Conservation (phyloP, 768 basidiomycete species). For the Trametes sanguinea region DNA sequence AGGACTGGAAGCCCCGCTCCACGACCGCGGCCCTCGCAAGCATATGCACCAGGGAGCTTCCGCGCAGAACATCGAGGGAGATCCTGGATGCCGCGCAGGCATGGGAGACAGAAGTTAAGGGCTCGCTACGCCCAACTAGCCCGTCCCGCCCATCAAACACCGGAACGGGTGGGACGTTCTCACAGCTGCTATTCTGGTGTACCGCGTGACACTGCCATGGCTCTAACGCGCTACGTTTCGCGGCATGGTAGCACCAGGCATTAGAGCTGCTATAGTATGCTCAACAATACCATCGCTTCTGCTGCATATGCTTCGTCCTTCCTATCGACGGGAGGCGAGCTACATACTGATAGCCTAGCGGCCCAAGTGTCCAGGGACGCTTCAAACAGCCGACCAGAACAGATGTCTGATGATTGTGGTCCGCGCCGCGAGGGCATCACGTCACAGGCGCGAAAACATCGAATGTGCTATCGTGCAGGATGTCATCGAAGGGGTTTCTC, state of each 20-base stretch:
- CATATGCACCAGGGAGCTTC: constrained; percentile 10
- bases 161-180: constrained; percentile 10
- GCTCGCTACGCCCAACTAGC: constrained; percentile 1
- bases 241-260: not conserved
- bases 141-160: constrained; percentile 17
- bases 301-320: too few species aligned
- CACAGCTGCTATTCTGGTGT: constrained; percentile 6
- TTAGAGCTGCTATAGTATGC: too few species aligned
- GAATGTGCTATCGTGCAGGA: not conserved
- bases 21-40: constrained; percentile 6
- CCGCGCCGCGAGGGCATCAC: not conserved
- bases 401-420: not conserved
- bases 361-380: not conserved
- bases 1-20: constrained; percentile 11
- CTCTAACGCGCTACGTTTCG: not conserved
- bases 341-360: not conserved
- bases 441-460: not conserved
- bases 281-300: too few species aligned
- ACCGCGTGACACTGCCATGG: not conserved
- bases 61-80: constrained; percentile 6
- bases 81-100: constrained; percentile 9
- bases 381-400: not conserved
- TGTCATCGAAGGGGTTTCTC: not conserved
- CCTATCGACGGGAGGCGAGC: too few species aligned
- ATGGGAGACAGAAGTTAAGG: constrained; percentile 13